These are phyloP conservation scores for Heliamphora pulchella DNA, from an alignment of 179 eudicot genomes.

Conservation along the genomic window DNA sequence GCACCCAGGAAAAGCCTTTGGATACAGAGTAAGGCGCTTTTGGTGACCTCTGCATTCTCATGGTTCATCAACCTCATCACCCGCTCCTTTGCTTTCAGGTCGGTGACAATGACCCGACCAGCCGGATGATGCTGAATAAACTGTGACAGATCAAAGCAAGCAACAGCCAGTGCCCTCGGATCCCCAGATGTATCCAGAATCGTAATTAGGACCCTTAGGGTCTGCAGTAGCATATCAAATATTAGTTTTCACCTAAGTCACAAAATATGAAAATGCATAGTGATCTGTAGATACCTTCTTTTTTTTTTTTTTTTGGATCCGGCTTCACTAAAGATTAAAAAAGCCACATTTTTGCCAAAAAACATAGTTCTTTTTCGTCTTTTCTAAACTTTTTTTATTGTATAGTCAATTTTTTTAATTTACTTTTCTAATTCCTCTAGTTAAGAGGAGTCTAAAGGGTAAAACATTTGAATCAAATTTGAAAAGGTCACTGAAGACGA, in stretches of 20 bases:
- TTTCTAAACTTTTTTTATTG: too few relatives aligned
- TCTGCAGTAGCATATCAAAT: conserved; percentile 36
- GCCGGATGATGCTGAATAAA: conserved; percentile 86
- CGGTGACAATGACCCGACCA: conserved; percentile 82
- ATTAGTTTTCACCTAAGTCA: conserved; percentile 12
- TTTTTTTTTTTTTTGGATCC: not conserved
- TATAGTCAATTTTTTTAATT: too few relatives aligned
- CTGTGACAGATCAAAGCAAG: conserved; percentile 93
- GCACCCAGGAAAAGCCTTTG: conserved; percentile 98
- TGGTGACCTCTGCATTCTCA: conserved; percentile 86
- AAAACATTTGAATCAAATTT: too few relatives aligned
- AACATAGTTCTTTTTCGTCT: too few relatives aligned
- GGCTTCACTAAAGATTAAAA: too few relatives aligned
- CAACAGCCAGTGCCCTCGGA: conserved; percentile 80
- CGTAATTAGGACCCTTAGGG: conserved; percentile 81
- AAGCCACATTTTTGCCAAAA: too few relatives aligned
- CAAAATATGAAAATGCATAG: not conserved
- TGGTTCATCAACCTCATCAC: conserved; percentile 95
- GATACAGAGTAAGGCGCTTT: conserved; percentile 82
- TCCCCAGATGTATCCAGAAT: conserved; percentile 74
- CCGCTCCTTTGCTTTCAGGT: conserved; percentile 92
- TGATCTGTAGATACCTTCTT: not conserved
- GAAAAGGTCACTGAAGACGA: too few relatives aligned
- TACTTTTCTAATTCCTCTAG: too few relatives aligned
- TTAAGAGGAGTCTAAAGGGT: too few relatives aligned